Base-by-base conservation (phyloP, 345 rosid species). In the Aquilaria sinensis region DNA sequence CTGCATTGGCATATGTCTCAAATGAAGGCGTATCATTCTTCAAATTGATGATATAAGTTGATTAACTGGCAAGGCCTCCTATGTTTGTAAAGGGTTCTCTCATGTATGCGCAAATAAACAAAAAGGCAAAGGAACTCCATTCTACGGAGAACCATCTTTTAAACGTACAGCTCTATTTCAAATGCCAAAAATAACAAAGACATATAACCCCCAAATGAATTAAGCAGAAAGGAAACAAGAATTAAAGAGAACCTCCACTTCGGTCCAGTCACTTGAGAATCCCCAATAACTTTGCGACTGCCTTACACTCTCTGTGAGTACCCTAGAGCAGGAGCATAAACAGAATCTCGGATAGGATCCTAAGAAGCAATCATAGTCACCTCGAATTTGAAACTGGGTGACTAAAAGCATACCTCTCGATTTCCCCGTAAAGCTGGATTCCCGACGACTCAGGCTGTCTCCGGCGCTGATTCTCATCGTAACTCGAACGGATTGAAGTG, bases 291-390 rank as follows among this genome's bases (percentile, higher is more conserved):
- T 81, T 69, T 94, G 97, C 32, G 96, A 86, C 66, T 85, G 93
- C 67, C 79, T 77, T 30, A 83, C 93, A 55, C 92, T 83, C 71
- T 94, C 99, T 0, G 96, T 90, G 9, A 94, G 77, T 63, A 94
- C 73, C 72, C 98, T 93, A 84, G 61, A 73, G 43, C 43, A 37
- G 61, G 37, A 50, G 41, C 10, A 48, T 3, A 10, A 54, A 5
- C 68, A 67, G 10, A 56, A 4, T 15, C 30, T 14, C 45, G 41
- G 41, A 43, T 16, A 31, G 13, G 5, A 43, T 37, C 43, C 5
- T 37, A 5, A 37, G 8, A 9, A 37, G 43, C 43, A 37, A 9
- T 37, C 7, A 37, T 37, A 4, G 5, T 37, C 8, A 5, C 4
- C 5, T 9, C 8, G 43, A 4, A 37, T 9, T 37, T 9, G 47